Conservation (phyloP, 306 rosid species). For the Delonix regia region DNA sequence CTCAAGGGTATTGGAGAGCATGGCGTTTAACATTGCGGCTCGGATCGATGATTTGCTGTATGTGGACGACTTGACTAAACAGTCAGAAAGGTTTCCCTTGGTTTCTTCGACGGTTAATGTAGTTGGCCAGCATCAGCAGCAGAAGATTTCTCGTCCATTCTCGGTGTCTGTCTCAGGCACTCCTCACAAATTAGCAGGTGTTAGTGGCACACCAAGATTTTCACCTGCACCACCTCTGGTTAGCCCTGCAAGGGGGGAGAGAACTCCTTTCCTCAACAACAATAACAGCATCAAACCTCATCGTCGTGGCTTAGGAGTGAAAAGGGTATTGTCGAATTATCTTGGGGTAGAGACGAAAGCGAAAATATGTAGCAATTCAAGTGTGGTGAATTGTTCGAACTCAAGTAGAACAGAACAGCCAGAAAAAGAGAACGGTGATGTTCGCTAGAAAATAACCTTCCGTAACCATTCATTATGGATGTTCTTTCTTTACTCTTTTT, state of each 20-base stretch:
- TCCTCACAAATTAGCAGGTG: constrained; percentile 55
- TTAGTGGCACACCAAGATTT: constrained; percentile 44
- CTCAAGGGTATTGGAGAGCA: constrained; percentile 94
- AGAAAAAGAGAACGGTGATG: constrained; percentile 3
- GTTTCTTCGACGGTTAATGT: constrained; percentile 55
- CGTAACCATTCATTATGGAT: not conserved
- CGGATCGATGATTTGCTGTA: constrained; percentile 87
- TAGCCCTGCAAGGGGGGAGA: constrained; percentile 87
- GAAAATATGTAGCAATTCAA: constrained; percentile 60
- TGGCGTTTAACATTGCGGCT: constrained; percentile 82
- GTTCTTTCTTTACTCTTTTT: not conserved
- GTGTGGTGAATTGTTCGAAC: constrained; percentile 49
- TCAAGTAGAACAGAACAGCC: constrained; percentile 25
- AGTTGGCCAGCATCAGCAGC: constrained; percentile 46
- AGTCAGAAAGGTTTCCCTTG: constrained; percentile 68
- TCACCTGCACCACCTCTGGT: constrained; percentile 61
- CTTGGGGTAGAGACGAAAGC: constrained; percentile 82
- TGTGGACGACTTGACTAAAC: constrained; percentile 82
- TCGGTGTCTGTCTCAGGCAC: constrained; percentile 82
- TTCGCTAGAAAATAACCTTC: not conserved
- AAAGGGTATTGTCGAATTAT: constrained; percentile 85
- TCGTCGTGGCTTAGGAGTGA: constrained; percentile 84
- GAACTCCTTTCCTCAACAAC: constrained; percentile 72
- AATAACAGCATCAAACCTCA: constrained; percentile 51
- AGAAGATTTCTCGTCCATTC: constrained; percentile 51